A percentile compares a stretch with the other conserved stretches of the same genome.
Conservation (phyloP, 1,139 yeast species). For the Taiozyma sp. region DNA sequence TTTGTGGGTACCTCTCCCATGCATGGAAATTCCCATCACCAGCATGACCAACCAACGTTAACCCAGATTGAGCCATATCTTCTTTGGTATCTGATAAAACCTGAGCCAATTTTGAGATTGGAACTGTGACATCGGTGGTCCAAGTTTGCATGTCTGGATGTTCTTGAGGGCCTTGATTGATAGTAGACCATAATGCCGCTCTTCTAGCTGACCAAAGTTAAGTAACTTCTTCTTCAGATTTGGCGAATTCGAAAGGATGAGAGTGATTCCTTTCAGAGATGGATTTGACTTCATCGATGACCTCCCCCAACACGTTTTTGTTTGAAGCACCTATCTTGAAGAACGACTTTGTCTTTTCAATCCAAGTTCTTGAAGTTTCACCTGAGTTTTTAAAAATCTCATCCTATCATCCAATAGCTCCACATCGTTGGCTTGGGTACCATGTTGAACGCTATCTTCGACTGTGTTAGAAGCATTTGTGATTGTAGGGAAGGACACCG, state of each 20-base stretch:
- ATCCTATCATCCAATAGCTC: constrained; percentile 67
- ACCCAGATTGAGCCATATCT: constrained; percentile 54
- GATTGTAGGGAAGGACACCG: constrained; percentile 57
- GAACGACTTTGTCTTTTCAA: too few species aligned
- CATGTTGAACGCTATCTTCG: constrained; percentile 51
- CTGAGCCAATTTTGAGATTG: constrained; percentile 62
- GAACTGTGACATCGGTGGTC: constrained; percentile 90
- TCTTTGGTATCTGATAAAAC: constrained; percentile 56
- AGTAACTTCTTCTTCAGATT: constrained; percentile 57
- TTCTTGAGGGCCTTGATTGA: constrained; percentile 57
- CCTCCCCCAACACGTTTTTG: constrained; percentile 51
- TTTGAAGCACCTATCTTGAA: too few species aligned
- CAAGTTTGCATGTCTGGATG: constrained; percentile 66
- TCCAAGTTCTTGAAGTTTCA: too few species aligned
- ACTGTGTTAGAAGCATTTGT: constrained; percentile 65
- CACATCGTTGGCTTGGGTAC: constrained; percentile 64
- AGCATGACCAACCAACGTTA: constrained; percentile 67
- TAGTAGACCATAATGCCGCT: constrained; percentile 83
- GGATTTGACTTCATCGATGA: constrained; percentile 48
- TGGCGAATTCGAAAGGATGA: constrained; percentile 55
- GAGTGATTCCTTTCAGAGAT: constrained; percentile 50
- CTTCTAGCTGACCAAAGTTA: constrained; percentile 88
- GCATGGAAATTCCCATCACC: constrained; percentile 71
- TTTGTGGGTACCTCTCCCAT: constrained; percentile 86
- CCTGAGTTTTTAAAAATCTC: constrained; percentile 62